phyloP scores from a whole-genome alignment of 2,329 filamentous ascomycete genomes.

The Piedraia hortae region DNA sequence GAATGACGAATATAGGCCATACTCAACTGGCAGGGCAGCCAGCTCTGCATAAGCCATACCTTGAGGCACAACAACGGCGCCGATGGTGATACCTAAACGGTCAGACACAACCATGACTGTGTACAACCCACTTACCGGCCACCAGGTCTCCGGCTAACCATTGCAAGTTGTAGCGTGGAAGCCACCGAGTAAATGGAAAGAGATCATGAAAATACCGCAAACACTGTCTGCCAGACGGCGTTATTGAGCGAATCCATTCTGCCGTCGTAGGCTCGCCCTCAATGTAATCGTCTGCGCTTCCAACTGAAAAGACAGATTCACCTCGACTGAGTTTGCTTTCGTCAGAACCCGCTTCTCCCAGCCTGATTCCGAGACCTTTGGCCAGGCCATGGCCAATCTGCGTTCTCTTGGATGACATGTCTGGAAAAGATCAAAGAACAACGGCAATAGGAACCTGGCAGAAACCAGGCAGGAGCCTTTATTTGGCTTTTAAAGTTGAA shows the following conservation, averaged over 20 bases:
- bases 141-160: slow-evolving; percentile 79
- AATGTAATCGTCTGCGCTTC: slow-evolving; percentile 49
- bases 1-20: slow-evolving; percentile 81
- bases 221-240: slow-evolving; percentile 30
- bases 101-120: too few relatives aligned
- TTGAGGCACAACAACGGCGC: slow-evolving; percentile 71
- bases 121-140: slow-evolving; percentile 51
- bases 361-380: slow-evolving; percentile 57
- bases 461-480: slow-evolving; percentile 1
- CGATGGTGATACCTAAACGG: slow-evolving; percentile 36
- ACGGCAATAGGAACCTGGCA: not conserved
- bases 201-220: slow-evolving; percentile 37
- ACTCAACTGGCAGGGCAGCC: slow-evolving; percentile 54
- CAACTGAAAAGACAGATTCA: slow-evolving; percentile 51
- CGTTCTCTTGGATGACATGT: slow-evolving; percentile 15
- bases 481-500: not conserved
- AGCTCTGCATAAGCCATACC: slow-evolving; percentile 85
- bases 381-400: slow-evolving; percentile 47
- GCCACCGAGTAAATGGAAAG: slow-evolving; percentile 82
- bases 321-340: slow-evolving; percentile 34
- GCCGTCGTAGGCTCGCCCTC: slow-evolving; percentile 50
- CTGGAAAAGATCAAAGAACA: not conserved
- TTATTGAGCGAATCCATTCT: slow-evolving; percentile 41
- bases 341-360: slow-evolving; percentile 28
- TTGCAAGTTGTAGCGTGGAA: slow-evolving; percentile 59